Base-by-base conservation (phyloP, 2,329 filamentous ascomycete genomes). In the Beauveria australis region DNA sequence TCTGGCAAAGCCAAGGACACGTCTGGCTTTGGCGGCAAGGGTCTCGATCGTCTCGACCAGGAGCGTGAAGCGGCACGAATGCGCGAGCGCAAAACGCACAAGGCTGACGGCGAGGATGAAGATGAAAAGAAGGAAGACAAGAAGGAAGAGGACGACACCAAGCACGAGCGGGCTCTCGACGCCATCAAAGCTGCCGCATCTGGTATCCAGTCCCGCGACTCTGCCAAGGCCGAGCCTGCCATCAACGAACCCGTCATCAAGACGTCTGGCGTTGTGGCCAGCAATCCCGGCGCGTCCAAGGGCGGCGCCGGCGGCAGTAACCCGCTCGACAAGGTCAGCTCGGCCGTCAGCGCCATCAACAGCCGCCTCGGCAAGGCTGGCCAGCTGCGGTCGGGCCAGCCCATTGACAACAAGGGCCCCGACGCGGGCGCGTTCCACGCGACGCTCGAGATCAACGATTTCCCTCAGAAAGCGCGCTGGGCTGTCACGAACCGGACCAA, bases 401-500 rank as follows among this genome's bases (percentile, higher is more conserved):
- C 94, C 8, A 95, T 97, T 71, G 94, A 99, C 78, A 99, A 99
- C 78, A 97, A 97, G 75, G 94, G 94, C 1, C 94, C 94, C 0
- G 94, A 99, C 73, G 94, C 94, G 3, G 94, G 94, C 56, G 92
- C 92, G 0, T 99, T 92, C 81, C 94, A 99, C 73, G 92, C 94
- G 18, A 97, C 93, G 4, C 81, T 99, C 63, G 94, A 97, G 75
- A 99, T 99, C 83, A 99, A 99, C 75, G 94, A 99, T 75, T 97
- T 97, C 75, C 94, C 94, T 40, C 94, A 99, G 73, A 97, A 97
- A 80, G 94, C 94, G 65, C 86, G 94, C 67, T 99, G 94, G 94
- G 93, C 92, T 12, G 94, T 99, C 76, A 99, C 94, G 44, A 99
- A 99, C 74, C 86, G 94, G 65, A 97, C 94, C 41, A 99, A 99